Evolutionary conservation across 225 moss, liverwort and hornwort genomes (phyloP), one percentile per base, ranked within the genome.

Genomic region (Asterella californica): DNA sequence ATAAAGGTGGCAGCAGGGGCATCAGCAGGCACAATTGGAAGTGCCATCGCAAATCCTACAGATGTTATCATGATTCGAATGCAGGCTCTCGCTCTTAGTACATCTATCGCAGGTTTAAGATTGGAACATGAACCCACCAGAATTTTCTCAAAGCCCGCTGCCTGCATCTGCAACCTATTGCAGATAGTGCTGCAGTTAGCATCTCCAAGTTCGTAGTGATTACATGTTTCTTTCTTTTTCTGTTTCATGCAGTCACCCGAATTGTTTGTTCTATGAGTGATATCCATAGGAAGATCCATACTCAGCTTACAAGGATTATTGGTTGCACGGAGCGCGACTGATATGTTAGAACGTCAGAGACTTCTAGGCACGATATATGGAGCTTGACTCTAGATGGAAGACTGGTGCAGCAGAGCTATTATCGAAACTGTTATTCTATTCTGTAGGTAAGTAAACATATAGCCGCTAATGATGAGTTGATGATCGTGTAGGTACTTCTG

Each of bases 51-150:
- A n/a, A 93, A 91, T 84, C 93, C 93, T 18, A 93, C 93, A 32
- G 93, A 93, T 77, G 93, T 93, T 54, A 86, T 93, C 37, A 93
- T 93, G 93, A 90, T 93, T 78, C 93, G 93, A 32, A 93, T 93
- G 93, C 93, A 93, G 88, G n/a, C n/a, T n/a, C n/a, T n/a, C n/a
- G n/a, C n/a, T n/a, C n/a, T n/a, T n/a, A n/a, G n/a, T n/a, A 91
- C 93, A 50, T 91, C 93, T 12, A 76, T 81, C n/a, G 76, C 88
- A 85, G 91, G 91, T 89, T 81, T 24, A 53, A 71, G n/a, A 71
- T 27, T 42, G 9, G 11, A 46, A 0, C 47, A n/a, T 47, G 17
- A 47, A 47, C 3, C 47, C n/a, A 36, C 67, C 46, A 46, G n/a
- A 42, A 70, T 47, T 46, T 70, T 9, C 12, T 17, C 46, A 46